Evolutionary conservation across 2,329 filamentous ascomycete species (phyloP), one percentile per base, ranked within the genome.

Genomic region (Microdochium nivale): DNA sequence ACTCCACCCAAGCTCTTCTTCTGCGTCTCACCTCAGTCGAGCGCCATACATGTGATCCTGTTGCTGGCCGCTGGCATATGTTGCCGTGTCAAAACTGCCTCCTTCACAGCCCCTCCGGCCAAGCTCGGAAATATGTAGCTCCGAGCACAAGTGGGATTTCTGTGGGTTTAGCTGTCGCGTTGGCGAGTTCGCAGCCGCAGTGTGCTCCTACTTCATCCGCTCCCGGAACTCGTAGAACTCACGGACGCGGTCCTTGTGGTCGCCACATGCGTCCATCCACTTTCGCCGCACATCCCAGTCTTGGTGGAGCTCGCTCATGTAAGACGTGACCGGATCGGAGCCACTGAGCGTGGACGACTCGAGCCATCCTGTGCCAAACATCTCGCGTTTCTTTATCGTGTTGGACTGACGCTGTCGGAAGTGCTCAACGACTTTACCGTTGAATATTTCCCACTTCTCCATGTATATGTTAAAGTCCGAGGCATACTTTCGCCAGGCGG

Each of bases 231-330:
- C 72, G 65, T 77, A 70, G 60, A 83, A 87, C 56, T 81, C 77
- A 56, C 75, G 71, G 52, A 89, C 69, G 10, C 77, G 76, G 52
- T 72, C 65, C 52, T 79, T 75, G 60, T 90, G 86, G 54, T 75
- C 75, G 44, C 80, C 76, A 54, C 78, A 80, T 8, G 80, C 80
- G 9, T 75, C 65, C 27, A 68, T 68, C 84, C 86, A 89, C 52
- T 77, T 75, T 59, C 73, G 73, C 52, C 83, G 72, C 4, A 88
- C 79, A 48, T 73, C 70, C 56, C 81, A 77, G 61, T 90, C 87
- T 65, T 88, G 80, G 56, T 79, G 76, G 51, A 86, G 67, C 62
- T 79, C 80, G 35, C 69, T 69, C 53, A 81, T 64, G 62, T 90
- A 90, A 51, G 78, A 75, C 16, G 71, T 63, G 24, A 84, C 72